Base-by-base conservation (phyloP, 2,329 filamentous ascomycete species). In the Scytalidium sp. region DNA sequence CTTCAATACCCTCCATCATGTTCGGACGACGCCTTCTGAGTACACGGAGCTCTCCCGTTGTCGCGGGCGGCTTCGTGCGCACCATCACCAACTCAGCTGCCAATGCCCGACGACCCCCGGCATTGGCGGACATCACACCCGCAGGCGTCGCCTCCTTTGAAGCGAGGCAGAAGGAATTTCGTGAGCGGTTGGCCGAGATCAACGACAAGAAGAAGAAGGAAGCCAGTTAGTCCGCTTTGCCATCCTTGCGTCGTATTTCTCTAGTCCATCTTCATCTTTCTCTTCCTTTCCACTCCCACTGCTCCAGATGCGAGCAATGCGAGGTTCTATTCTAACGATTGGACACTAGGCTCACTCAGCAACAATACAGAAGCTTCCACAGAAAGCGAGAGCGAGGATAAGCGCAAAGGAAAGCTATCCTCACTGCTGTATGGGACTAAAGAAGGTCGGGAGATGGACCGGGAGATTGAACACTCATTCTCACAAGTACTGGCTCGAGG, bases 371-470 rank as follows among this genome's bases (percentile, higher is more conserved):
- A 83, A 75, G 75, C 75, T 69, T 77, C 78, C 61, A 73, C 76
- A 61, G 76, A 80, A 55, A 81, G 88, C 63, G 71, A 69, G 23
- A 74, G 77, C 54, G 78, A 83, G 56, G 66, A 76, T 46, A 88
- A 85, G 67, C 88, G 87, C 69, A 79, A 83, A 54, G 87, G 82
- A 15, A 83, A 88, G 36, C 71, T 99, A 51, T 87, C 88, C 29
- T 93, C 87, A 60, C 82, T 99, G 60, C 96, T 99, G 66, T 97
- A 99, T 71, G 94, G 94, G 64, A 99, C 94, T 13, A 91, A 94
- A 65, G 93, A 97, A 71, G 94, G 92, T 25, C 85, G 92, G 54
- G 88, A 96, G 73, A 83, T 97, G 67, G 94, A 99, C 65, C 88
- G 89, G 56, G 93, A 97, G 73, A 93, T 99, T 64, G 91, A 97